Evolutionary conservation across 2,329 filamentous ascomycete genomes (phyloP).

Genomic region (Diaporthe caulivora): DNA sequence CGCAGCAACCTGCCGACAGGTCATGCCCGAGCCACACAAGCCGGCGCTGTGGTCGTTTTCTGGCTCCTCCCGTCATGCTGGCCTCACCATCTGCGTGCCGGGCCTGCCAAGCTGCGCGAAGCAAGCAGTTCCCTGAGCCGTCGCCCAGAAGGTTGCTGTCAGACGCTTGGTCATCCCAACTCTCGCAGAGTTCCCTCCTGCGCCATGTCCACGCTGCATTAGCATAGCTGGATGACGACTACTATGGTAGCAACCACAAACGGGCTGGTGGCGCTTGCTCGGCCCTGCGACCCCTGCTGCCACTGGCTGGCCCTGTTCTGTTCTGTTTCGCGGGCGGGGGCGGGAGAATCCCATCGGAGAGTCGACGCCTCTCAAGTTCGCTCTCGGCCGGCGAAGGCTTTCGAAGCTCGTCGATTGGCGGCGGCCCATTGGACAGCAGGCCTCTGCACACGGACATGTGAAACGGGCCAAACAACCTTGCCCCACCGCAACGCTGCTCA

Average conservation of each 20-base stretch:
- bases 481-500: conserved; percentile 26
- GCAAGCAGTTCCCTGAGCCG: conserved; percentile 16
- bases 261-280: not conserved
- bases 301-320: not conserved
- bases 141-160: not conserved
- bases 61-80: conserved; percentile 19
- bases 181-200: not conserved
- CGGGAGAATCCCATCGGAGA: not conserved
- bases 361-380: conserved; percentile 14
- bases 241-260: not conserved
- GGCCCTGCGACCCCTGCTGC: not conserved
- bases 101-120: not conserved
- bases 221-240: conserved; percentile 8
- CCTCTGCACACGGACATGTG: conserved; percentile 24
- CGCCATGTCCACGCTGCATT: not conserved
- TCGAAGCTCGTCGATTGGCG: conserved; percentile 16
- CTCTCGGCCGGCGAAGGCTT: conserved; percentile 14
- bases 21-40: conserved; percentile 15
- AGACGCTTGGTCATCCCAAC: conserved; percentile 15
- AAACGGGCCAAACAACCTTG: conserved; percentile 27
- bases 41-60: conserved; percentile 1
- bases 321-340: conserved; percentile 20
- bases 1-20: conserved; percentile 1
- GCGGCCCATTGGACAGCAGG: conserved; percentile 23
- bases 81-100: not conserved